Conservation (phyloP, 768 basidiomycete species). For the Boletus pseudopeckii region DNA sequence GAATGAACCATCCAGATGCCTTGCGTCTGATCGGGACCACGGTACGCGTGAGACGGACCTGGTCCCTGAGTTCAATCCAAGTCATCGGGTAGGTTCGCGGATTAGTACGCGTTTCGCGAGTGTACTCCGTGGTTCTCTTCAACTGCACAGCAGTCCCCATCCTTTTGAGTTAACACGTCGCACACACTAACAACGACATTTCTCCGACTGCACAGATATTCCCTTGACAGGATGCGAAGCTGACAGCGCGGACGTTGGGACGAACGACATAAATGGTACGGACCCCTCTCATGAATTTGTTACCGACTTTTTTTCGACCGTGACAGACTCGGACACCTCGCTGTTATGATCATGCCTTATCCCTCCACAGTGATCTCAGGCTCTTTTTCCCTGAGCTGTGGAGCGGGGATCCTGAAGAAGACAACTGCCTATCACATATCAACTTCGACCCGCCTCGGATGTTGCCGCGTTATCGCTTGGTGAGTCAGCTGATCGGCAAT, state of each 20-base stretch:
- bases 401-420: not conserved
- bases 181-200: not conserved
- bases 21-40: constrained; percentile 44
- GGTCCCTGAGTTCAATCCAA: not conserved
- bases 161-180: not conserved
- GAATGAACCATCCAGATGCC: constrained; percentile 47
- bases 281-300: not conserved
- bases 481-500: not conserved
- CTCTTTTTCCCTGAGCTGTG: not conserved
- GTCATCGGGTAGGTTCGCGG: not conserved
- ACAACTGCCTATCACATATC: too few species aligned
- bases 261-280: not conserved
- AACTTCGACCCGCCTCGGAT: not conserved
- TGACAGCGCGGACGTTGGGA: not conserved
- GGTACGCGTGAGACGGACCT: not conserved
- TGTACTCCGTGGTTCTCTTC: not conserved
- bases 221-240: not conserved
- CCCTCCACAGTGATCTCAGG: not conserved
- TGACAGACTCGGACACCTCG: too few species aligned
- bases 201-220: not conserved
- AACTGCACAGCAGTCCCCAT: not conserved
- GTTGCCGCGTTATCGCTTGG: not conserved
- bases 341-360: not conserved
- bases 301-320: not conserved
- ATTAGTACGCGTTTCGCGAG: not conserved